Evolutionary conservation across 805 yeast genomes (phyloP), one percentile per base, ranked within the genome.

Genomic region (Saccharomycopsis vini): DNA sequence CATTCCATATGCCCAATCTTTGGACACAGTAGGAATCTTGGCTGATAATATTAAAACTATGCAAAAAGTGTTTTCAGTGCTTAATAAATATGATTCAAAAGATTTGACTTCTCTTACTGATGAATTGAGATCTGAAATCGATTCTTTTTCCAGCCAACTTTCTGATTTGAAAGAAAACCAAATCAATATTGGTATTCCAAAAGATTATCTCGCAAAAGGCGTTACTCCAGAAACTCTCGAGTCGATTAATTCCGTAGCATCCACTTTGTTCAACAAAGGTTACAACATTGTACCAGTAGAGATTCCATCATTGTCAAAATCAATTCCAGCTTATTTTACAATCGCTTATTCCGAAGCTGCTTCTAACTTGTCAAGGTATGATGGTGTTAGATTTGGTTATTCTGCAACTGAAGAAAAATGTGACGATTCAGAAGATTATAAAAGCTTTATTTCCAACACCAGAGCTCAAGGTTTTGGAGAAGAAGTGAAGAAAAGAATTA

Each of bases 301-400:
- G 0, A 58, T 90, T 0, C 95, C 95, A 4, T 65, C 81, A 0
- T 63, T 88, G 7, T 72, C 71, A 46, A 63, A 69, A 43, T 71
- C 89, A 21, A 62, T 92, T 15, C 88, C 94, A 22, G 75, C 87
- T 0, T 92, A 92, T 61, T 90, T 84, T 58, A 83, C 95, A 0
- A 54, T 94, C 30, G 89, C 92, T 2, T 83, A 96, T 0, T 83
- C 96, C 0, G 98, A 92, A 56, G 97, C 97, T 0, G 80, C 94
- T 1, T 90, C 97, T 0, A 92, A 92, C 57, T 68, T 92, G 39
- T 75, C 96, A 1, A 68, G 97, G 26, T 92, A 73, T 56, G 98
- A 92, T 61, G 98, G 98, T 2, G 66, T 89, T 18, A 68, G 97
- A 44, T 92, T 81, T 57, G 97, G 97, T 0, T 61, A 56, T 44